Evolutionary conservation across 208 protist species (phyloP).

Genomic region (Kentomonas sorsogonicus): DNA sequence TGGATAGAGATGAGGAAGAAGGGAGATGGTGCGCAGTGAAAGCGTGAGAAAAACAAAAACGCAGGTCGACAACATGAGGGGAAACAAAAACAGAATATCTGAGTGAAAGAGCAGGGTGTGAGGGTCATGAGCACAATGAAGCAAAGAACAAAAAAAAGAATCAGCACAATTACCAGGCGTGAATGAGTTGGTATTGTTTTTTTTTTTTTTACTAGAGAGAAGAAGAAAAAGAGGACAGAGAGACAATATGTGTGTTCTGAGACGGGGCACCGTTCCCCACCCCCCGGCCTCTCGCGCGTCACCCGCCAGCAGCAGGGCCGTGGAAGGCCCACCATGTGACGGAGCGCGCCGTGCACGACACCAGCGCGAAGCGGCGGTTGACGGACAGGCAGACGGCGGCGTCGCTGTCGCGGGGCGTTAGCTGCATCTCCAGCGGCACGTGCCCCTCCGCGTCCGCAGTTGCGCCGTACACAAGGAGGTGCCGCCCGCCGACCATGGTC

Average conservation of each 20-base stretch:
- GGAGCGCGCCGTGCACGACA: conserved; percentile 58
- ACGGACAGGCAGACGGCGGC: conserved; percentile 55
- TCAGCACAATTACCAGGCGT: not conserved
- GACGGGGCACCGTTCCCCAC: not conserved
- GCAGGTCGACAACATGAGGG: not conserved
- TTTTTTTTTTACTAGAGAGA: not conserved
- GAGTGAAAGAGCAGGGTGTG: not conserved
- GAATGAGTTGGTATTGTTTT: not conserved
- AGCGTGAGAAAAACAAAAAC: conserved; percentile 1
- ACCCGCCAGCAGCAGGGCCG: no score
- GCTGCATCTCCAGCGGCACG: conserved; percentile 45
- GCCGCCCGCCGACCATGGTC: conserved; percentile 49
- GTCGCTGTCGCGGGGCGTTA: conserved; percentile 79
- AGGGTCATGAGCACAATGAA: not conserved
- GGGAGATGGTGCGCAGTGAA: not conserved
- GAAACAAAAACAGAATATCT: not conserved
- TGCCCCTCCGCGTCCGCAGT: conserved; percentile 6
- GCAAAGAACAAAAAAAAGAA: conserved; percentile 16
- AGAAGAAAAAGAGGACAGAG: not conserved
- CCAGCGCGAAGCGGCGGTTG: conserved; percentile 53
- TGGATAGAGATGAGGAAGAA: not conserved
- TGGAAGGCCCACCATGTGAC: conserved; percentile 83
- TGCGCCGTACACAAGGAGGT: conserved; percentile 69
- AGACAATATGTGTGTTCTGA: conserved; percentile 1
- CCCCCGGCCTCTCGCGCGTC: not conserved